phyloP scores from a whole-genome alignment of 495 filamentous ascomycete species.

The Penicillium crystallinum region DNA sequence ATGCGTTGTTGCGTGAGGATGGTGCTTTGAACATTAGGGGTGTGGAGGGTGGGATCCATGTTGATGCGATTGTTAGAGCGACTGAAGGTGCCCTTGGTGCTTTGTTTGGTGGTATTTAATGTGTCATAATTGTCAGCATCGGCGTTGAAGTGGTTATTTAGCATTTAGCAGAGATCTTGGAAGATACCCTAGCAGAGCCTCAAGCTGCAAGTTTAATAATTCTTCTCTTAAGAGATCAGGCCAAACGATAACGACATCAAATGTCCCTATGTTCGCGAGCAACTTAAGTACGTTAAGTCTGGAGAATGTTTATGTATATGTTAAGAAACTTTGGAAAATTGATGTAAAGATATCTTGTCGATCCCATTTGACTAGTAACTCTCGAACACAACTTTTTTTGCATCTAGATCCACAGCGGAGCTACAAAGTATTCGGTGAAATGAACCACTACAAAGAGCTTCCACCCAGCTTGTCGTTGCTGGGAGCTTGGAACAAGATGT shows the following conservation, averaged over 20 bases:
- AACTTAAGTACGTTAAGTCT: not conserved
- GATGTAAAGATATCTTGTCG: not conserved
- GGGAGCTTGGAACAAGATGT: not conserved
- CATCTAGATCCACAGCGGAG: not conserved
- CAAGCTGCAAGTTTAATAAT: not conserved
- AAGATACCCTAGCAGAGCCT: conserved; percentile 18
- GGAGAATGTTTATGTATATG: not conserved
- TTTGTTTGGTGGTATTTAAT: conserved; percentile 26
- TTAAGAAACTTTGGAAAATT: not conserved
- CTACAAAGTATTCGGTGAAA: not conserved
- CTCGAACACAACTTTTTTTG: not conserved
- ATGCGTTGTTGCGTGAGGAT: conserved; percentile 31
- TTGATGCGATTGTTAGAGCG: conserved; percentile 31
- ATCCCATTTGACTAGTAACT: not conserved
- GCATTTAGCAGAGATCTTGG: not conserved
- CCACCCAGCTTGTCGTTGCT: not conserved
- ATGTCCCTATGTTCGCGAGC: not conserved
- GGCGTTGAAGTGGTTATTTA: conserved; percentile 1
- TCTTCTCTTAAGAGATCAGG: not conserved
- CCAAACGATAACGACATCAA: not conserved
- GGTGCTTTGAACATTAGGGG: conserved; percentile 4
- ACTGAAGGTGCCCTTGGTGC: conserved; percentile 30
- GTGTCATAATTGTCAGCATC: conserved; percentile 4
- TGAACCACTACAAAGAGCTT: not conserved
- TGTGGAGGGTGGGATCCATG: conserved; percentile 12